Base-by-base conservation (phyloP, 306 rosid species). In the Canavalia gladiata region DNA sequence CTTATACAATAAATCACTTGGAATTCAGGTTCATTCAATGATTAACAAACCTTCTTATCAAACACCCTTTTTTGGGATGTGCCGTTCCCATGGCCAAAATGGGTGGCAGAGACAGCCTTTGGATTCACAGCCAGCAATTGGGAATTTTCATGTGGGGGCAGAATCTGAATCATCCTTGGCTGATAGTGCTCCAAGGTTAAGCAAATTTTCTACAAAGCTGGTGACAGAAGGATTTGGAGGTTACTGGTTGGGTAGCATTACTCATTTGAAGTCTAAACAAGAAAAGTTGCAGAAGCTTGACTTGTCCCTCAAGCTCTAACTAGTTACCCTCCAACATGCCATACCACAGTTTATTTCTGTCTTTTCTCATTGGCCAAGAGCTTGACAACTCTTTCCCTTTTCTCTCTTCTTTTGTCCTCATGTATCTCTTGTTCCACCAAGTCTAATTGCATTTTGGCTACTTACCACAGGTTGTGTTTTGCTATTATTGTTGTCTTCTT, bases 301-400 rank as follows among this genome's bases (percentile, higher is more conserved):
- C 90, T 90, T 96, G 86, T 91, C 98, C 59, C 99, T 96, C 52
- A 96, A 87, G 88, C 98, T 96, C 89, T 93, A 83, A 75, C 29
- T 57, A 84, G 76, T 55, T 35, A 11, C 7, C 68, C 34, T 45
- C 56, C 31, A 67, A 58, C 31, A 78, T 55, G 56, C 37, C 58
- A 72, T 41, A 41, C 47, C 72, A 58, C 39, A 50, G 34, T 60
- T 71, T 63, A 77, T 65, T 70, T 52, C 62, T 77, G 50, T 73
- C 43, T 46, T 78, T 75, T 79, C 79, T 79, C 72, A 78, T 52
- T 74, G 72, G 72, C 47, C 41, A 76, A 52, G 76, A 54, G 45
- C 58, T 83, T 58, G 69, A 42, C 18, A 28, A 81, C 64, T 78
- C 54, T 66, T 64, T 51, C 8, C 10, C 57, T 67, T 30, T 51